Evolutionary conservation across 805 yeast species (phyloP).

Genomic region (Metschnikowia chrysomelidarum): DNA sequence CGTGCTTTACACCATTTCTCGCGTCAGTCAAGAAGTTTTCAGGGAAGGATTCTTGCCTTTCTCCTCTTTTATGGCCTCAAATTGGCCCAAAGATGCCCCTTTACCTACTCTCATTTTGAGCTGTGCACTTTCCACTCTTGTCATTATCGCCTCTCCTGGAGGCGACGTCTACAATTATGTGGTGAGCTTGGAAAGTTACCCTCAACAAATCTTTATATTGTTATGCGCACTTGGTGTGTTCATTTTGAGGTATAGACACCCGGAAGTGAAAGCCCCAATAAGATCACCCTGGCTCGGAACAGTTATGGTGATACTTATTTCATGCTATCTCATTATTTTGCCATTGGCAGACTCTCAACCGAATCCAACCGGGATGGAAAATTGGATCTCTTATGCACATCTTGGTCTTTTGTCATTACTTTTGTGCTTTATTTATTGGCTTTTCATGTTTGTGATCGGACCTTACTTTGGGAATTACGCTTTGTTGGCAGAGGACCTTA

Average conservation of each 20-base stretch:
- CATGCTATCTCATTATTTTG: conserved; percentile 48
- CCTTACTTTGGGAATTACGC: conserved; percentile 49
- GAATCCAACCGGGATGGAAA: conserved; percentile 40
- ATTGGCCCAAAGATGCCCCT: conserved; percentile 57
- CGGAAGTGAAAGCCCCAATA: conserved; percentile 49
- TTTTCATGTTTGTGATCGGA: conserved; percentile 43
- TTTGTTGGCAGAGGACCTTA: conserved; percentile 39
- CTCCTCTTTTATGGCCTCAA: conserved; percentile 50
- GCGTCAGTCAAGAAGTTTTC: conserved; percentile 65
- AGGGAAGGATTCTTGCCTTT: conserved; percentile 62
- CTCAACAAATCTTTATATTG: conserved; percentile 48
- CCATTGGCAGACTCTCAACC: conserved; percentile 43
- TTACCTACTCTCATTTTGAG: conserved; percentile 49
- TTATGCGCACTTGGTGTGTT: conserved; percentile 58
- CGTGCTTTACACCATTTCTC: conserved; percentile 54
- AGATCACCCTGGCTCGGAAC: conserved; percentile 52
- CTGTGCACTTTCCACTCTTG: conserved; percentile 36
- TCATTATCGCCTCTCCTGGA: conserved; percentile 41
- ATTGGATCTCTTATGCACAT: conserved; percentile 50
- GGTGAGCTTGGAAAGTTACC: conserved; percentile 52
- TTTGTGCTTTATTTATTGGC: conserved; percentile 55
- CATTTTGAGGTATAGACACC: conserved; percentile 49
- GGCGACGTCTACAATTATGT: conserved; percentile 53
- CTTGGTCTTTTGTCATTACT: conserved; percentile 42
- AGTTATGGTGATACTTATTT: conserved; percentile 41